Evolutionary conservation across 2,329 filamentous ascomycete species (phyloP).

Genomic region (Biscogniauxia sp.): DNA sequence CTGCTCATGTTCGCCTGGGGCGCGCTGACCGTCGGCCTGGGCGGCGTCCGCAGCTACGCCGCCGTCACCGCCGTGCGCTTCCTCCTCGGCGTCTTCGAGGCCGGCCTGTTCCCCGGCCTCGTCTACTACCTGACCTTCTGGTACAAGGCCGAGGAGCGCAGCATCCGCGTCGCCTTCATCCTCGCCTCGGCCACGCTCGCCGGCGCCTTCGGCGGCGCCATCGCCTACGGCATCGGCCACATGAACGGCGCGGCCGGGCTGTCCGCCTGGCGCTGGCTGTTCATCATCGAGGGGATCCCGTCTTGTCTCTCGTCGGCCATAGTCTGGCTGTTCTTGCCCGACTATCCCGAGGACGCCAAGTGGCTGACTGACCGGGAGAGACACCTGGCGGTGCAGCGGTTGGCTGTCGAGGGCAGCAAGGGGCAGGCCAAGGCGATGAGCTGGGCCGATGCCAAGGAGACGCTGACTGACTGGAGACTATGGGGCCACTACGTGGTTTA

Average conservation of each 20-base stretch:
- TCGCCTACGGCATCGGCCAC: conserved; percentile 70
- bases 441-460: conserved; percentile 67
- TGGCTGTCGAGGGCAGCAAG: conserved; percentile 47
- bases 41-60: conserved; percentile 59
- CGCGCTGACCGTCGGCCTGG: conserved; percentile 64
- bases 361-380: conserved; percentile 58
- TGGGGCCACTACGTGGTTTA: conserved; percentile 64
- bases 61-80: conserved; percentile 64
- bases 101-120: conserved; percentile 67
- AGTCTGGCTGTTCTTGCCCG: conserved; percentile 62
- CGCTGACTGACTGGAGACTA: conserved; percentile 63
- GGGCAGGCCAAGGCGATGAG: conserved; percentile 62
- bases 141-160: conserved; percentile 69
- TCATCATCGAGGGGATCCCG: conserved; percentile 43
- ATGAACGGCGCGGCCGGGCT: conserved; percentile 64
- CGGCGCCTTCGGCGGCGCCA: conserved; percentile 69
- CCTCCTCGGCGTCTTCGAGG: conserved; percentile 67
- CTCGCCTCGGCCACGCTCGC: conserved; percentile 68
- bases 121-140: conserved; percentile 70
- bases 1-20: conserved; percentile 70
- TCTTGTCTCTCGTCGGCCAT: conserved; percentile 53
- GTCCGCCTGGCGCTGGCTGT: conserved; percentile 70
- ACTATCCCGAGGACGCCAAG: conserved; percentile 63
- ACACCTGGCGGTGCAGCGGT: conserved; percentile 46
- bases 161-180: conserved; percentile 67